phyloP scores from a whole-genome alignment of 805 yeast species.

The Candida silvicultrix region DNA sequence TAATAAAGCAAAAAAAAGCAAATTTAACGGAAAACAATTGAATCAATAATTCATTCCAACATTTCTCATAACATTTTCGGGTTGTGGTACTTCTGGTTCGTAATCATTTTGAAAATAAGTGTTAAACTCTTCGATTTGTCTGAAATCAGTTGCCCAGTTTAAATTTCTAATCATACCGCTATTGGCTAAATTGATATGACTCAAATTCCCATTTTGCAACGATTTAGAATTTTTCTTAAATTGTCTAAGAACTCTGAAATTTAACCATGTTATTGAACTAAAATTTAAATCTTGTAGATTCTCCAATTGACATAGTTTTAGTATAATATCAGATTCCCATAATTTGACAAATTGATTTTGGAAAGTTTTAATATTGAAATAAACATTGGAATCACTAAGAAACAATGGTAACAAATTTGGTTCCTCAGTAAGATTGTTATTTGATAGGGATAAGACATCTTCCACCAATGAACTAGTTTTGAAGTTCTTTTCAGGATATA shows the following conservation, averaged over 20 bases:
- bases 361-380: slow-evolving; percentile 18
- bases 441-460: slow-evolving; percentile 12
- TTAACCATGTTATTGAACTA: slow-evolving; percentile 42
- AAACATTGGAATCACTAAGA: slow-evolving; percentile 18
- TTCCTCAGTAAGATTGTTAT: neutral
- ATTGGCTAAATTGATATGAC: slow-evolving; percentile 33
- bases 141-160: slow-evolving; percentile 35
- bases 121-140: slow-evolving; percentile 6
- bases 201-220: slow-evolving; percentile 7
- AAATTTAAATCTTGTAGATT: slow-evolving; percentile 32
- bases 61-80: slow-evolving; percentile 10
- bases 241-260: slow-evolving; percentile 29
- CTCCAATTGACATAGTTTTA: slow-evolving; percentile 16
- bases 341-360: slow-evolving; percentile 12
- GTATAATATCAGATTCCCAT: slow-evolving; percentile 18
- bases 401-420: neutral
- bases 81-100: slow-evolving; percentile 7
- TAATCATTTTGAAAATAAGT: slow-evolving; percentile 12
- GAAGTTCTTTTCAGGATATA: slow-evolving; percentile 4
- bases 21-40: neutral
- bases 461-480: slow-evolving; percentile 17
- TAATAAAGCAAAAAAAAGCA: neutral
- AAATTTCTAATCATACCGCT: slow-evolving; percentile 44
- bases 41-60: slow-evolving; percentile 21
- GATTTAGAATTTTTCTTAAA: slow-evolving; percentile 19